Conservation (phyloP, 225 moss, liverwort and hornwort genomes). For the Anthoceros angustus region DNA sequence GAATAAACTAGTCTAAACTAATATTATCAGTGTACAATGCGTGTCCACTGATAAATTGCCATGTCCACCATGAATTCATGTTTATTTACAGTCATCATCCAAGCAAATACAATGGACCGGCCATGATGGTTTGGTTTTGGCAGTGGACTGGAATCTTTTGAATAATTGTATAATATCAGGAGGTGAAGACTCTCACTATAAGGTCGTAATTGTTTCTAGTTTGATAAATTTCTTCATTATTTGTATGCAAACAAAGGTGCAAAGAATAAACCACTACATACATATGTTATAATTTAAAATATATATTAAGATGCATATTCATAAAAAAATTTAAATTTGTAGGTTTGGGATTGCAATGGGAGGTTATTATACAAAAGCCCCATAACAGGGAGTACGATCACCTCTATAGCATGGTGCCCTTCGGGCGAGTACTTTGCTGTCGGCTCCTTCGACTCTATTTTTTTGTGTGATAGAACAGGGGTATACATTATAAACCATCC, state of each 20-base stretch:
- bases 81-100: constrained; percentile 26
- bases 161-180: constrained; percentile 66
- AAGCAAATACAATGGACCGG: constrained; percentile 65
- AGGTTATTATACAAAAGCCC: constrained; percentile 66
- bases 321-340: constrained; percentile 13
- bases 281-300: background rate
- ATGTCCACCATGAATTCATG: background rate
- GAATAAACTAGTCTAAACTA: background rate
- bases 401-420: constrained; percentile 64
- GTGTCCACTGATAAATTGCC: background rate
- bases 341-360: constrained; percentile 95
- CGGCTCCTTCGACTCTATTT: constrained; percentile 49
- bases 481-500: constrained; percentile 14
- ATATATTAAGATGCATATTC: background rate
- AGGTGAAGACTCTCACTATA: constrained; percentile 72
- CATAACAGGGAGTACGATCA: constrained; percentile 34
- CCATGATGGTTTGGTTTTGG: constrained; percentile 54
- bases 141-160: constrained; percentile 74
- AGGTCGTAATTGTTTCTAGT: constrained; percentile 28
- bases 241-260: background rate
- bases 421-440: constrained; percentile 64
- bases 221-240: too few species aligned
- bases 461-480: constrained; percentile 67
- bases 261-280: background rate
- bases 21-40: background rate